phyloP scores from a whole-genome alignment of 2,329 filamentous ascomycete genomes.

The Cyphellophora europaea region DNA sequence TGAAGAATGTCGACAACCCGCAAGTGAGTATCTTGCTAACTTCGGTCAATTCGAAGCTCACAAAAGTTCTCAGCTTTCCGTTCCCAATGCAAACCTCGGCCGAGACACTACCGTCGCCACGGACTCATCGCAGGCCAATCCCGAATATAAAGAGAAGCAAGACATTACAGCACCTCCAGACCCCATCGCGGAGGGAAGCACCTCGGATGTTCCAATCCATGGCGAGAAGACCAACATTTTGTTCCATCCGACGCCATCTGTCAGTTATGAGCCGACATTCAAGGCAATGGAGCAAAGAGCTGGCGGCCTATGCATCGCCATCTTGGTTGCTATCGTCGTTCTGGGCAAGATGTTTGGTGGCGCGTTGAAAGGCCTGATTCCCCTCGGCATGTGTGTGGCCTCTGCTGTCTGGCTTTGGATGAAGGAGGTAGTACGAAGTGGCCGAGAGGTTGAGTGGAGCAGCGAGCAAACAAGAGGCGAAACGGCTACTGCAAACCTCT shows the following conservation, averaged over 20 bases:
- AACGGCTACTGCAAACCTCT: constrained; percentile 75
- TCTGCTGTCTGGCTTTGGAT: constrained; percentile 83
- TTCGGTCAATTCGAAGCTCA: neutral
- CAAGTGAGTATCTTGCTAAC: constrained; percentile 38
- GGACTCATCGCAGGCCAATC: constrained; percentile 58
- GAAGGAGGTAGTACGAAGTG: constrained; percentile 75
- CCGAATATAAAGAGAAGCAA: constrained; percentile 76
- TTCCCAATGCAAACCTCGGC: constrained; percentile 82
- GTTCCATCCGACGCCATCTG: constrained; percentile 85
- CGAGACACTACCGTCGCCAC: constrained; percentile 60
- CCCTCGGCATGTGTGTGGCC: constrained; percentile 59
- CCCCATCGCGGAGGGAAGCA: constrained; percentile 69
- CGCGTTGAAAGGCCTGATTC: constrained; percentile 64
- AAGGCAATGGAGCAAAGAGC: constrained; percentile 63
- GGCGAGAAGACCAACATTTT: constrained; percentile 95
- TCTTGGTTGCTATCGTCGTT: constrained; percentile 65
- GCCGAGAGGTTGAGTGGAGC: constrained; percentile 76
- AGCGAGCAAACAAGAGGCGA: constrained; percentile 78
- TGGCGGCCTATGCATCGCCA: constrained; percentile 58
- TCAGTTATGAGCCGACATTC: constrained; percentile 87
- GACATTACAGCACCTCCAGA: constrained; percentile 88
- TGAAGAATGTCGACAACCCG: constrained; percentile 63
- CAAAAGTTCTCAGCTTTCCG: constrained; percentile 49
- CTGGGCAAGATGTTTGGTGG: constrained; percentile 74
- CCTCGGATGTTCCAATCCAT: constrained; percentile 88